A percentile compares a stretch with the other conserved stretches of the same genome.
phyloP scores from a whole-genome alignment of 495 filamentous ascomycete genomes.

The Lophiotrema nucula region DNA sequence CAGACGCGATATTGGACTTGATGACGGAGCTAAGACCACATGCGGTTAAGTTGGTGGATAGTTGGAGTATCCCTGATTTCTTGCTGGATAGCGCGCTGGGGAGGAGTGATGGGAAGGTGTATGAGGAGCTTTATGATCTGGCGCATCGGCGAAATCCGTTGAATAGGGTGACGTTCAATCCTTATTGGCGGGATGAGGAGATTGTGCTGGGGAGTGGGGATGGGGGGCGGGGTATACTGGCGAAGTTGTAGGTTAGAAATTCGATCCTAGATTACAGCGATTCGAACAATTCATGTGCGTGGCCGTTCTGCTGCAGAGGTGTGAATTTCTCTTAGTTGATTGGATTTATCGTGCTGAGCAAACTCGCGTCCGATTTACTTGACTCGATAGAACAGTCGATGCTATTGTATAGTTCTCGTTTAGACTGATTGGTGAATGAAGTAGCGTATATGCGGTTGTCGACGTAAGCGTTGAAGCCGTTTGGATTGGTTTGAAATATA shows the following conservation, averaged over 20 bases:
- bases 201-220: constrained; percentile 48
- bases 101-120: constrained; percentile 49
- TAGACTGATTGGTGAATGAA: too few species aligned
- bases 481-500: too few species aligned
- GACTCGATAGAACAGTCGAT: too few species aligned
- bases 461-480: too few species aligned
- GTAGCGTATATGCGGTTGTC: too few species aligned
- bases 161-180: constrained; percentile 49
- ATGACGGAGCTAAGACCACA: constrained; percentile 49
- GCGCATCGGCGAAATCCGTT: constrained; percentile 51
- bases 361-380: too few species aligned
- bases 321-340: too few species aligned
- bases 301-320: too few species aligned
- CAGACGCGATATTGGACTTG: constrained; percentile 42
- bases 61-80: constrained; percentile 52
- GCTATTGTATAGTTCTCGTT: too few species aligned
- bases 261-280: too few species aligned
- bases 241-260: constrained; percentile 38
- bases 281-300: too few species aligned
- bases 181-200: constrained; percentile 51
- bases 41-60: constrained; percentile 49
- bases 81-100: constrained; percentile 51
- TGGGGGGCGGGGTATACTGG: constrained; percentile 32
- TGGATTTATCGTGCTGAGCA: too few species aligned
- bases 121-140: constrained; percentile 50